Conservation (phyloP, 2,329 filamentous ascomycete genomes). For the Diplodia sapinea region DNA sequence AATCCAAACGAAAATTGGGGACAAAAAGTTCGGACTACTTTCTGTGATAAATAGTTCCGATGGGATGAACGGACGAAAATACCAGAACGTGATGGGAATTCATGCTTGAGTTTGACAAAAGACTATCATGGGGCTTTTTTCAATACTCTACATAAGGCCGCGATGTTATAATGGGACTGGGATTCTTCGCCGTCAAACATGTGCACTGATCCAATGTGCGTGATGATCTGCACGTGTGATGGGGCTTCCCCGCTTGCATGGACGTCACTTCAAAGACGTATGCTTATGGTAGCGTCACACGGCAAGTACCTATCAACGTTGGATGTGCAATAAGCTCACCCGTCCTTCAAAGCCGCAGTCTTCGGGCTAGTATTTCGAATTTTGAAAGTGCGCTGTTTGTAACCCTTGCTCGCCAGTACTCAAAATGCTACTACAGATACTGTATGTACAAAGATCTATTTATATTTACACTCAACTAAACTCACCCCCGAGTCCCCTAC, state of each 20-base stretch:
- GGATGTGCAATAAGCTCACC: background rate
- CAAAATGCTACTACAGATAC: too few species aligned
- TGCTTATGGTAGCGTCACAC: background rate
- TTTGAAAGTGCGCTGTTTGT: too few species aligned
- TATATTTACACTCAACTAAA: background rate
- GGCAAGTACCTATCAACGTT: background rate
- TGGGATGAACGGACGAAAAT: conserved; percentile 27
- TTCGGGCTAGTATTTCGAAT: too few species aligned
- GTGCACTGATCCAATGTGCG: background rate
- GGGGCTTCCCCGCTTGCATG: background rate
- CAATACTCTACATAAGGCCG: conserved; percentile 19
- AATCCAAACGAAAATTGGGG: conserved; percentile 22
- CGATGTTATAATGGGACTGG: conserved; percentile 6
- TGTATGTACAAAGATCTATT: too few species aligned
- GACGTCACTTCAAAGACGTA: background rate
- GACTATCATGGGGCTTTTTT: background rate
- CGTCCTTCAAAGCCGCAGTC: too few species aligned
- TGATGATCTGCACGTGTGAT: conserved; percentile 2
- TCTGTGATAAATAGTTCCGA: conserved; percentile 16
- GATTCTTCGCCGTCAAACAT: conserved; percentile 11
- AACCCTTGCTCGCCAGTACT: too few species aligned
- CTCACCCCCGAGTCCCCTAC: background rate
- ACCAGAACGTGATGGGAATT: conserved; percentile 27
- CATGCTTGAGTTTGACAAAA: conserved; percentile 21
- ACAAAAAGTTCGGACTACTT: conserved; percentile 19